Evolutionary conservation across 192 early-diverging fungal species (phyloP), one percentile per base, ranked within the genome.

Genomic region (Entomortierella chlamydospora): DNA sequence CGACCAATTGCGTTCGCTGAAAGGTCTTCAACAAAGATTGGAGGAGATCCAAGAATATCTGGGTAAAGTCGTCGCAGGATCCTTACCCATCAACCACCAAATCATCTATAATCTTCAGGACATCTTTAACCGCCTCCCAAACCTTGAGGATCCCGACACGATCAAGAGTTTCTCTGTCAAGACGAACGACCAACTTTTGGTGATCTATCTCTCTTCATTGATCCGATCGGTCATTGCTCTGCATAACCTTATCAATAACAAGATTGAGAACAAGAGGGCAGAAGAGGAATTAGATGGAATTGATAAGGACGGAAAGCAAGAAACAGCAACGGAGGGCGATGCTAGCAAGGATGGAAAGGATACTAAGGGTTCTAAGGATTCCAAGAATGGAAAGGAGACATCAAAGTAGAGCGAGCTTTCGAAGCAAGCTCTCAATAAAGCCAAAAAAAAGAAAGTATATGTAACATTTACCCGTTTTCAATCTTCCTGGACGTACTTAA

Each of bases 41-140:
- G 87, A 91, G 22, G 96, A 97, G 25, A 97, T 99, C 59, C 89
- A 91, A 11, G 83, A 88, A 34, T 98, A 99, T 72, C 81, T 99
- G 37, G 84, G 90, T 74, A 94, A 98, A 63, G 97, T 99, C 3
- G 90, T 96, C 18, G 88, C 87, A 18, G 92, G 92, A 37, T 86
- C 87, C 56, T 85, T 98, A 42, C 98, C 98, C 2, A 91, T 97
- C 22, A 98, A 99, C 87, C 95, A 97, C 78, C 92, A 95, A 77
- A 98, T 99, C 66, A 90, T 99, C 54, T 97, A 98, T 89, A 98
- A 99, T 79, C 84, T 99, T 47, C 98, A 99, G 84, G 96, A 99
- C 73, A 97, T 99, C 62, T 97, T 99, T 73, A 99, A 99, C 70
- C 87, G 97, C 57, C 84, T 99, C 71, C 98, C 98, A 34, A 98